Evolutionary conservation across 495 filamentous ascomycete genomes (phyloP), one percentile per base, ranked within the genome.

Genomic region (Annulohypoxylon bovei): DNA sequence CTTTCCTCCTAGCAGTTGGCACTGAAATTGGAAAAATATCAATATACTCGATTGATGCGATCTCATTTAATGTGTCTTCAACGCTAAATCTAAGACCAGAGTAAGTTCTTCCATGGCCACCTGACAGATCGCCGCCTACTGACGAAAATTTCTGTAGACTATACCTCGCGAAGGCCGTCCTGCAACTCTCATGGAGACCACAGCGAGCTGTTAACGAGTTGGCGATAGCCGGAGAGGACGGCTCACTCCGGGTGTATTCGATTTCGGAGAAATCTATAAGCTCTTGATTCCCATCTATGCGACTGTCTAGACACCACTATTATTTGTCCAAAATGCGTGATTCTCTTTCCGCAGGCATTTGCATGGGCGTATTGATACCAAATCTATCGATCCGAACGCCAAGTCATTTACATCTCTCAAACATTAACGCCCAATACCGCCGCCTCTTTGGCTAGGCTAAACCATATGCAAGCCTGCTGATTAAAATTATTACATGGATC

Each of bases 211-310:
- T 62, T 32, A 82, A 80, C 47, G 86, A 92, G 76, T 81, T 96
- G 69, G 93, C 92, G 6, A 85, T 96, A 63, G 90, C 90, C 40
- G 94, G 93, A 63, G 93, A 95, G 75, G 94, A 98, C 78, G 86
- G 86, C 47, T 94, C 93, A 52, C 81, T 93, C 33, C 85, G 93
- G 67, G 84, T 97, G 77, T 92, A 92, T 79, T 80, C 79, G 39
- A 78, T 93, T 58, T 78, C 78, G 4, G 52, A 57, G 57, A 47
- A 65, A 58, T 62, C 22, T 53, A 35, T 71, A 66, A 76, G 33
- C 20, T 6, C 9, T 53, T 61, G 50, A 39, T 52, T 23, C 42
- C 33, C 40, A n/a, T 60, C 47, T 50, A 67, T 52, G 46, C 27
- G 23, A 44, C 44, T 44, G 40, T 46, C 47, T 57, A 63, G n/a